phyloP scores from a whole-genome alignment of 1,284 basidiomycete genomes.

The Volvariella surrecta region DNA sequence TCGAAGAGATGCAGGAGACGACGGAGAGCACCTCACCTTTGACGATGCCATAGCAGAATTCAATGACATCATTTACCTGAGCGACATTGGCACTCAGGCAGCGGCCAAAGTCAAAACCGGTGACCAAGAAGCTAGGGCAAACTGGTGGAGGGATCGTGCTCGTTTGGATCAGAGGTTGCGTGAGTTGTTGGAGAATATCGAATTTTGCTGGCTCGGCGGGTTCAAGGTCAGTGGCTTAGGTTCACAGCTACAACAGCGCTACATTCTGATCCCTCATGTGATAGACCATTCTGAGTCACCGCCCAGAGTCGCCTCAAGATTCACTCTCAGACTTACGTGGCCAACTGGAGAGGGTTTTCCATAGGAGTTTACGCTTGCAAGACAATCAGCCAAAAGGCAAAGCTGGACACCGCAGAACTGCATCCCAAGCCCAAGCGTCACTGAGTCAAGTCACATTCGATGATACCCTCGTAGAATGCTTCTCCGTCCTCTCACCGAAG shows the following conservation, averaged over 20 bases:
- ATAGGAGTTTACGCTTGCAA: constrained; percentile 48
- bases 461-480: constrained; percentile 75
- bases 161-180: constrained; percentile 73
- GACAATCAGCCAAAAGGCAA: constrained; percentile 38
- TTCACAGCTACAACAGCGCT: background rate
- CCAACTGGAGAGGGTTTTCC: constrained; percentile 71
- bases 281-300: constrained; percentile 66
- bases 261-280: background rate
- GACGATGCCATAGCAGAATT: constrained; percentile 72
- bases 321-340: constrained; percentile 47
- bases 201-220: constrained; percentile 94
- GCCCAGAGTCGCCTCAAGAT: constrained; percentile 34
- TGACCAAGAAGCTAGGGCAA: constrained; percentile 53
- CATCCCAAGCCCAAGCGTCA: constrained; percentile 31
- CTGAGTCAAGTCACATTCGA: constrained; percentile 50
- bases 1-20: constrained; percentile 55
- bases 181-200: constrained; percentile 76
- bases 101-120: constrained; percentile 65
- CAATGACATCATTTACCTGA: constrained; percentile 67
- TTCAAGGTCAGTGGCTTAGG: constrained; percentile 73
- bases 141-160: constrained; percentile 83
- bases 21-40: constrained; percentile 71
- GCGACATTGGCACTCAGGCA: constrained; percentile 69
- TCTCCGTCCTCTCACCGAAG: constrained; percentile 73
- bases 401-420: constrained; percentile 24